Base-by-base conservation (phyloP, 2,329 filamentous ascomycete species). In the Stromatinia cepivora region DNA sequence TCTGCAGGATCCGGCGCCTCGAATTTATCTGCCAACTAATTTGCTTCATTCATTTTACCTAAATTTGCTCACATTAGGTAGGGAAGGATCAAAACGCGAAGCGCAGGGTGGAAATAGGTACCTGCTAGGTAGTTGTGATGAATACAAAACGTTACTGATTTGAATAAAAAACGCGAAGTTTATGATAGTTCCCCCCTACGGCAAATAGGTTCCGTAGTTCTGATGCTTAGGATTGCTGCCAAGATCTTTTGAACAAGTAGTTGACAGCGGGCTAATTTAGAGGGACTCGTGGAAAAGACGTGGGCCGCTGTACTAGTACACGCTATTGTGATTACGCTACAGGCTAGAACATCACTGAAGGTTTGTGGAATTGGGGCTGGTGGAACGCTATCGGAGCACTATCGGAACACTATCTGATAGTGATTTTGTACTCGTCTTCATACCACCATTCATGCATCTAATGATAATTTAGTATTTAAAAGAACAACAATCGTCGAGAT, bases 181-280 rank as follows among this genome's bases (percentile, higher is more conserved):
- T 11, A 3, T 36, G 20, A 50, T 17, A 48, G 45, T 25, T 50
- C 34, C 0, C 2, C 4, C n/a, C 10, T 48, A 9, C 58, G 20
- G 58, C 20, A 50, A 36, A 34, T 7, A 20, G 13, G 22, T 48
- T 25, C 28, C 28, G 28, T 15, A 31, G 42, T 9, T 36, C 22
- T 22, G 13, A 28, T 61, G 25, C 11, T 13, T 28, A 11, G 10
- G 39, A 45, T 39, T 13, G 2, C 10, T 36, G 31, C 17, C 53
- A n/a, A 56, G 31, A 57, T 57, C 13, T 31, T 36, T 57, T 20
- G 28, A 25, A 7, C 59, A 25, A 50, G 31, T 63, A 63, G 9
- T 28, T 63, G 45, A 63, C 46, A 52, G 61, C 22, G 31, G n/a
- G 31, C 46, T 36, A 63, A 52, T 63, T 50, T 62, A 36, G 59